Conservation (phyloP, 192 early-diverging fungal species). For the Coemansia sp. region DNA sequence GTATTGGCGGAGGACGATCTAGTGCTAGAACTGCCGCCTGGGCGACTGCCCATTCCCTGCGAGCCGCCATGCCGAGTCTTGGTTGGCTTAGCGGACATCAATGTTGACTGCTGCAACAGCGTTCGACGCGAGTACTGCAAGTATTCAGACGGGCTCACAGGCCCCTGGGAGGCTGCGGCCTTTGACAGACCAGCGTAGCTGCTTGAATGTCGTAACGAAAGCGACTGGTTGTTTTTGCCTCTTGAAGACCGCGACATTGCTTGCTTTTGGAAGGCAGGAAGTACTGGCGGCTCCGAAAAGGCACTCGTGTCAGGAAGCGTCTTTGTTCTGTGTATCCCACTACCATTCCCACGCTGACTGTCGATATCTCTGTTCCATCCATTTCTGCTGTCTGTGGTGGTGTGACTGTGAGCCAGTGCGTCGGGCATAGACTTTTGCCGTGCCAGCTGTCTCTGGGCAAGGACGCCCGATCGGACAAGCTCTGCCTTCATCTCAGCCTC, state of each 20-base stretch:
- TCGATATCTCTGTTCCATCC: neutral
- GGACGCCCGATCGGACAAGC: conserved; percentile 45
- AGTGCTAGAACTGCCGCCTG: conserved; percentile 6
- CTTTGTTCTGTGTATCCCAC: conserved; percentile 6
- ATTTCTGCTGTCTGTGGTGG: neutral
- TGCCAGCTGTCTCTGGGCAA: conserved; percentile 24
- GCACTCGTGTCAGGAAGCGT: conserved; percentile 2
- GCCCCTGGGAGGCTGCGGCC: conserved; percentile 14
- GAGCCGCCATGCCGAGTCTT: neutral
- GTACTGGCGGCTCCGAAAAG: conserved; percentile 13
- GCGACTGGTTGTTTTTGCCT: conserved; percentile 8
- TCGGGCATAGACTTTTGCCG: conserved; percentile 23
- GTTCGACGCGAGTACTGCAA: conserved; percentile 50
- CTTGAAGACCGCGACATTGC: neutral
- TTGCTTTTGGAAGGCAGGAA: conserved; percentile 36
- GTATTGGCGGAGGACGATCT: neutral
- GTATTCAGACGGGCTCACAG: conserved; percentile 49
- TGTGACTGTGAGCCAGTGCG: neutral
- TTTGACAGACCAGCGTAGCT: conserved; percentile 38
- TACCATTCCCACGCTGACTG: conserved; percentile 2
- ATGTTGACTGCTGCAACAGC: conserved; percentile 23
- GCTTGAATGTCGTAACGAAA: conserved; percentile 29
- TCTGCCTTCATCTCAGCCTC: conserved; percentile 52
- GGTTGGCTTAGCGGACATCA: conserved; percentile 3
- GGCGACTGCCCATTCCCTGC: conserved; percentile 2